A percentile compares a stretch with the other conserved stretches of the same genome.
phyloP scores from a whole-genome alignment of 208 protist species.

The Phytomonas serpens region DNA sequence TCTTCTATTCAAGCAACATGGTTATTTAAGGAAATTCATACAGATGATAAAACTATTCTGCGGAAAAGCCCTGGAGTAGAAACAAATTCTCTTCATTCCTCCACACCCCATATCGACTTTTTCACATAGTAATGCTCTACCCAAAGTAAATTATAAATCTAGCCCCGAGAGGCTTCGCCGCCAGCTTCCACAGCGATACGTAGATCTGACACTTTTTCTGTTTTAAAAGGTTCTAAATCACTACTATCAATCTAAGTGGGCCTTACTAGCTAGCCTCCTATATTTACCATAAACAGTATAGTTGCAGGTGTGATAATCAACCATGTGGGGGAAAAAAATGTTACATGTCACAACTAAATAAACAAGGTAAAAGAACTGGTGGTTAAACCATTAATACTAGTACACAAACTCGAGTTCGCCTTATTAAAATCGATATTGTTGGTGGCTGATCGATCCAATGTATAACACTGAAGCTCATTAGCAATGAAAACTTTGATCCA shows the following conservation, averaged over 20 bases:
- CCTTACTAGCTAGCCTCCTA: background rate
- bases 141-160: background rate
- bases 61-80: background rate
- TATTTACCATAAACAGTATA: background rate
- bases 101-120: background rate
- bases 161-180: background rate
- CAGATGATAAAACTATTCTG: background rate
- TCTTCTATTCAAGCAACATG: background rate
- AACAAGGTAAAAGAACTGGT: constrained; percentile 10
- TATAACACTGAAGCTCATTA: constrained; percentile 4
- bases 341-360: background rate
- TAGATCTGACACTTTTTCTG: background rate
- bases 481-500: constrained; percentile 1
- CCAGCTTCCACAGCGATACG: background rate
- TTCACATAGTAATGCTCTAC: background rate
- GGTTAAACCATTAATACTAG: background rate
- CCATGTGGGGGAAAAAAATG: background rate
- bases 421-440: background rate
- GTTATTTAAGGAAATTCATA: background rate
- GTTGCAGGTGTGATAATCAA: background rate
- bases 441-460: background rate
- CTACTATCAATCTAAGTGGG: background rate
- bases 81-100: background rate
- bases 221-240: background rate
- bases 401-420: background rate